These are phyloP conservation scores for Leucogyrophana mollusca DNA, from an alignment of 768 basidiomycete genomes.

Conservation along the genomic window DNA sequence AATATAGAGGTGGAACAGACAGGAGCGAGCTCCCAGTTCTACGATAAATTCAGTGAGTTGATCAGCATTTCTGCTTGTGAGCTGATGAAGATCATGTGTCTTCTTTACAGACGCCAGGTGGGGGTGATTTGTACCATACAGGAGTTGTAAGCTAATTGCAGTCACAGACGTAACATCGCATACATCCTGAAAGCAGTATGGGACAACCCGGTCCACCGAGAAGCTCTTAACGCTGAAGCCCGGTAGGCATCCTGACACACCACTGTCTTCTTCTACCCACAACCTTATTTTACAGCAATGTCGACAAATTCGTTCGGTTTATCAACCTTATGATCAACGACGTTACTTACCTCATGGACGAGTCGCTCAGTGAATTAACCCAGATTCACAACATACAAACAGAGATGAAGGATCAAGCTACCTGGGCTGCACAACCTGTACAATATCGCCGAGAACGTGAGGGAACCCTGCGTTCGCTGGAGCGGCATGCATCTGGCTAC, in stretches of 20 bases:
- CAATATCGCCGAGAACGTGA: conserved; percentile 86
- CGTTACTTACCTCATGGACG: conserved; percentile 96
- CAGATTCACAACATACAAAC: conserved; percentile 86
- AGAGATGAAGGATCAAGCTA: conserved; percentile 74
- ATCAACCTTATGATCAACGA: conserved; percentile 99
- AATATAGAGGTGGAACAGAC: conserved; percentile 91
- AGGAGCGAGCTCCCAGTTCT: conserved; percentile 97
- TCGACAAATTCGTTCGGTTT: conserved; percentile 93
- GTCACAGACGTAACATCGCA: conserved; percentile 77
- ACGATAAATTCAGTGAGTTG: conserved; percentile 90
- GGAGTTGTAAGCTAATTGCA: conserved; percentile 11
- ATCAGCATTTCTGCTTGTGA: neutral
- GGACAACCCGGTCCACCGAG: conserved; percentile 86
- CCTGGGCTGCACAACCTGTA: conserved; percentile 65
- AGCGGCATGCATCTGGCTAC: conserved; percentile 83
- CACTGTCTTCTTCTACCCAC: conserved; percentile 6
- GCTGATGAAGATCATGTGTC: conserved; percentile 8
- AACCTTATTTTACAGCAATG: conserved; percentile 49
- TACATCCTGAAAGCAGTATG: conserved; percentile 88
- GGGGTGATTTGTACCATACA: conserved; percentile 9
- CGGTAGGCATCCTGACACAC: conserved; percentile 45
- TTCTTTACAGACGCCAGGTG: conserved; percentile 50
- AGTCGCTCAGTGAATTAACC: conserved; percentile 83
- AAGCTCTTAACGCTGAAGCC: conserved; percentile 80
- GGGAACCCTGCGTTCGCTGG: conserved; percentile 71